Percentiles rank a stretch among this genome's conserved stretches.
These are phyloP conservation scores for Immersiella caudata DNA, from an alignment of 495 filamentous ascomycete species.

Conservation along the genomic window DNA sequence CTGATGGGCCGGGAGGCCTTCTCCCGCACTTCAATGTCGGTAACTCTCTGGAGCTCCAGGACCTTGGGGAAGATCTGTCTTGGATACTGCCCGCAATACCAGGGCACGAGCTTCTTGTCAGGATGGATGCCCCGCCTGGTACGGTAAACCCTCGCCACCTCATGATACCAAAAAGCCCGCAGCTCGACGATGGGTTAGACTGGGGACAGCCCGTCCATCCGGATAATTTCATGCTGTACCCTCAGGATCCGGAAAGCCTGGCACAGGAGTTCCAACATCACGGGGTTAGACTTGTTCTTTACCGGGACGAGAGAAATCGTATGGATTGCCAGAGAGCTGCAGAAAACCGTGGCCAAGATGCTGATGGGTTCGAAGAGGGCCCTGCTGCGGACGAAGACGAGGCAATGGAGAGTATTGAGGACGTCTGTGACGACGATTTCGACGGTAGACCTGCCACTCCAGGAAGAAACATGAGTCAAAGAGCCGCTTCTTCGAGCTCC, in stretches of 20 bases:
- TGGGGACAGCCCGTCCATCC: background rate
- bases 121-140: background rate
- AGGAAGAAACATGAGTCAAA: too few relatives aligned
- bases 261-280: background rate
- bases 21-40: slow-evolving; percentile 3
- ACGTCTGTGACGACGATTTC: too few relatives aligned
- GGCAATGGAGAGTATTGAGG: too few relatives aligned
- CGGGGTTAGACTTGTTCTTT: background rate
- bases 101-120: background rate
- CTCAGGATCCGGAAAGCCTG: background rate
- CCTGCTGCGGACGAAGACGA: too few relatives aligned
- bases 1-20: background rate
- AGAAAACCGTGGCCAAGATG: background rate
- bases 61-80: background rate
- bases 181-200: background rate
- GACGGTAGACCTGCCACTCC: too few relatives aligned
- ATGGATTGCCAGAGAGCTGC: background rate
- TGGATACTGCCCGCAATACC: background rate
- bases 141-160: background rate
- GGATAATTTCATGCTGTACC: background rate
- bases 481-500: too few relatives aligned
- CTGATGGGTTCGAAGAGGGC: background rate
- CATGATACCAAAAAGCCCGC: background rate
- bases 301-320: background rate
- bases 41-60: background rate